Conservation (phyloP, 306 rosid species). For the Cicer arietinum region DNA sequence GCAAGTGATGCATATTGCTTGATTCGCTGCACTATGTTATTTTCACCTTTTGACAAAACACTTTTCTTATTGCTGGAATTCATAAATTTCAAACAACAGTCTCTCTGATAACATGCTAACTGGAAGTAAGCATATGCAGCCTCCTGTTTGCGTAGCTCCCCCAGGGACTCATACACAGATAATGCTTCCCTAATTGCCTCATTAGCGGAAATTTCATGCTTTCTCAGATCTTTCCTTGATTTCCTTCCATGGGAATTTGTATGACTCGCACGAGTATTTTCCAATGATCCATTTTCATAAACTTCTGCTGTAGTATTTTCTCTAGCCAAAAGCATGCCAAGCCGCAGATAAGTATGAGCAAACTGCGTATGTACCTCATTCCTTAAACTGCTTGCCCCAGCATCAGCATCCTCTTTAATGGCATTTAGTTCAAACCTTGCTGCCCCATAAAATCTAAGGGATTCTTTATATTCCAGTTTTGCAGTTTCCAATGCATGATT, state of each 20-base stretch:
- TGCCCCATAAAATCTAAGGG: conserved; percentile 85
- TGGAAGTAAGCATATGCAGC: conserved; percentile 93
- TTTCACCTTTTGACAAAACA: conserved; percentile 61
- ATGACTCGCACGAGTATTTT: conserved; percentile 48
- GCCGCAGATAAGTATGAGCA: conserved; percentile 89
- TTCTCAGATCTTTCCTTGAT: conserved; percentile 59
- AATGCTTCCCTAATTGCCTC: conserved; percentile 94
- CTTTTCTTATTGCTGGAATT: conserved; percentile 65
- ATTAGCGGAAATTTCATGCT: conserved; percentile 90
- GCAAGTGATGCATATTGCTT: conserved; percentile 91
- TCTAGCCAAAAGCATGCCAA: conserved; percentile 95
- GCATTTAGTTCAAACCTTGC: conserved; percentile 78
- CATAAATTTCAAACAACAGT: conserved; percentile 83
- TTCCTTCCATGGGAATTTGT: conserved; percentile 52
- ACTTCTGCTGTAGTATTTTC: conserved; percentile 78
- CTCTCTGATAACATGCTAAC: conserved; percentile 86
- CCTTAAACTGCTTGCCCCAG: conserved; percentile 61
- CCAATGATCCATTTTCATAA: conserved; percentile 63
- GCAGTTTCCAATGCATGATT: conserved; percentile 76
- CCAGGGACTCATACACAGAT: conserved; percentile 79
- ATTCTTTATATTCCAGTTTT: conserved; percentile 81
- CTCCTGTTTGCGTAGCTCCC: conserved; percentile 91
- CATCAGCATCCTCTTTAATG: conserved; percentile 51
- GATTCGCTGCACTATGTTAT: conserved; percentile 65
- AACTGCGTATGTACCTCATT: conserved; percentile 86